Evolutionary conservation across 306 rosid species (phyloP), one percentile per base, ranked within the genome.

Genomic region (Castanea sativa): DNA sequence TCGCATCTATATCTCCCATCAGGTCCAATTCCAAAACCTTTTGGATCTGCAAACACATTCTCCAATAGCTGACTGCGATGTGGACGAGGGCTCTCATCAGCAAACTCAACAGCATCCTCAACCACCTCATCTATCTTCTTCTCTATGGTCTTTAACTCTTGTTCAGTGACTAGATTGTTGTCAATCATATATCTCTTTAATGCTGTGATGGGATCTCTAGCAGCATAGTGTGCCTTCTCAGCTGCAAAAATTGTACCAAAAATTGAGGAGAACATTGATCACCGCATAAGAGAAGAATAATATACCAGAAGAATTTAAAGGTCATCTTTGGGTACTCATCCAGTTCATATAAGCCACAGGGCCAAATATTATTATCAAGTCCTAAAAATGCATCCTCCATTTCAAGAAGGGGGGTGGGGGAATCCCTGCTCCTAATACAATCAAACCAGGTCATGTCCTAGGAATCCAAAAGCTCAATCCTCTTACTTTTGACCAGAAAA

Each of bases 11-110:
- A 96, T 79, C 59, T 88, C 13, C 99, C 99, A 83, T 96, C 99
- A 25, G 98, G 98, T 41, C 94, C 99, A 14, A 96, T 96, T 76
- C 99, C 99, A 78, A 96, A 96, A 59, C 99, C 99, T 81, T 93
- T 96, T 3, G 99, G 97, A 90, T 96, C 99, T 10, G 96, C 97
- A 85, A 96, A 96, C 32, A 96, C 99, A 55, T 96, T 93, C 90
- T 96, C 98, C 59, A 96, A 88, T 75, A 96, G 94, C 91, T 96
- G 99, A 87, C 91, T 90, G 79, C 98, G 98, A 0, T 35, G 79
- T 43, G 99, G 99, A 77, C 2, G 86, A 16, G 98, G 97, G 75
- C 99, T 96, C 29, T 81, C 90, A 29, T 96, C 99, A 1, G 99
- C 97, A 58, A 96, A 96, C 75, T 91, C 93, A 61, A 96, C 99